These are phyloP conservation scores for Daldinia childiae DNA, from an alignment of 495 filamentous ascomycete genomes.

Conservation along the genomic window DNA sequence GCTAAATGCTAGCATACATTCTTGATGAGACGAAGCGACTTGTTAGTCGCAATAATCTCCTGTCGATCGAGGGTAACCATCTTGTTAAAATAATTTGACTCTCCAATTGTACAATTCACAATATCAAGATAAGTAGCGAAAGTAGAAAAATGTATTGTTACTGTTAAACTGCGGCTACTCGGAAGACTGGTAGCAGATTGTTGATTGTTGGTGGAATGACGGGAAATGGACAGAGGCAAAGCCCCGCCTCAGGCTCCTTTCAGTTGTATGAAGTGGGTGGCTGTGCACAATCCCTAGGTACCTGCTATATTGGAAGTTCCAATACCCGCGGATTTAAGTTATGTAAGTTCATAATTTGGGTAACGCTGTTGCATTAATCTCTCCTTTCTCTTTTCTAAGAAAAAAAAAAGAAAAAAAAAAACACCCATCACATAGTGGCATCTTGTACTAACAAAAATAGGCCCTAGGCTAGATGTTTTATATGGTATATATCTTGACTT, in stretches of 20 bases:
- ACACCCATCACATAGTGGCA: background rate
- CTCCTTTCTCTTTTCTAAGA: background rate
- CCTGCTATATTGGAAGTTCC: no score
- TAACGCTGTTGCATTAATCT: background rate
- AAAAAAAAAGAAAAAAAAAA: background rate
- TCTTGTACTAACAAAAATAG: background rate
- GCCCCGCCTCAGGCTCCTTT: constrained; percentile 5
- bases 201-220: background rate
- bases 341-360: background rate
- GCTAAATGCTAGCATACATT: constrained; percentile 60
- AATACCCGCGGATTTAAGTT: background rate
- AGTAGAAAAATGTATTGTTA: background rate
- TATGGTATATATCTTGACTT: background rate
- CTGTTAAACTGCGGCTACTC: background rate
- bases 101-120: background rate
- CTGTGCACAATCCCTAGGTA: background rate
- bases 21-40: constrained; percentile 86
- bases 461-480: background rate
- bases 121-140: background rate
- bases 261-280: background rate
- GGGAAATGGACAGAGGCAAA: constrained; percentile 3
- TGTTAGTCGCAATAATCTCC: constrained; percentile 69
- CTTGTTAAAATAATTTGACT: constrained; percentile 15
- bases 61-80: constrained; percentile 60
- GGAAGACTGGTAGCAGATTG: background rate